These are phyloP conservation scores for Aspergillus nidulans DNA, from an alignment of 495 filamentous ascomycete genomes.

Conservation along the genomic window DNA sequence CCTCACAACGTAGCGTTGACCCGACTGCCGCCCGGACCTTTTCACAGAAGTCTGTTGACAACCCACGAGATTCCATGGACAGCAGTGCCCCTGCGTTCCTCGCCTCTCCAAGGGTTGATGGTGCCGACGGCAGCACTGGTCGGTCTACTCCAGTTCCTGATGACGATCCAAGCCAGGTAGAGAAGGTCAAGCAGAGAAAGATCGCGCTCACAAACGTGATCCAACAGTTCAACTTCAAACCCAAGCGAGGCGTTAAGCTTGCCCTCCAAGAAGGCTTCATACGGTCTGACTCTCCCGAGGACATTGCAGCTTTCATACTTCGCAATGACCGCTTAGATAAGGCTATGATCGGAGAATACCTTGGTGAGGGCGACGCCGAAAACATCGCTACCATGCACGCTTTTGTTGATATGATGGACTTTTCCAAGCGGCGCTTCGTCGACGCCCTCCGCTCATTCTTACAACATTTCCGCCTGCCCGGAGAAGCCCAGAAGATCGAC, in stretches of 20 bases:
- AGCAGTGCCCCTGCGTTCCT: slow-evolving; percentile 48
- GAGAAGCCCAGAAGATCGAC: slow-evolving; percentile 99
- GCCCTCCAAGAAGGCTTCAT: slow-evolving; percentile 85
- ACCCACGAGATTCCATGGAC: slow-evolving; percentile 78
- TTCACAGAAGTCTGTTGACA: slow-evolving; percentile 62
- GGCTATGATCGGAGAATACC: slow-evolving; percentile 85
- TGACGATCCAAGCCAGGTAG: slow-evolving; percentile 87
- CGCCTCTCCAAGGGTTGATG: slow-evolving; percentile 45
- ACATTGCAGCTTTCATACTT: slow-evolving; percentile 81
- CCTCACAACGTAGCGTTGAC: slow-evolving; percentile 67
- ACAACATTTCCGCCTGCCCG: slow-evolving; percentile 90
- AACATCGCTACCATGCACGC: slow-evolving; percentile 98
- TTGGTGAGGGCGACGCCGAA: slow-evolving; percentile 86
- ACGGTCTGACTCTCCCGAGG: slow-evolving; percentile 63
- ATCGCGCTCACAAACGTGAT: slow-evolving; percentile 85
- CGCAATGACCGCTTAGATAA: slow-evolving; percentile 77
- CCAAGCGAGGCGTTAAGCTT: slow-evolving; percentile 86
- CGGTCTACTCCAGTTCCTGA: slow-evolving; percentile 72
- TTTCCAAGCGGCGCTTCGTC: slow-evolving; percentile 87
- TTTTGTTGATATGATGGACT: slow-evolving; percentile 95
- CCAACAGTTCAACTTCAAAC: slow-evolving; percentile 96
- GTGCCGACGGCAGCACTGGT: slow-evolving; percentile 55
- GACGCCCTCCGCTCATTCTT: slow-evolving; percentile 87
- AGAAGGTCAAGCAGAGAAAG: slow-evolving; percentile 90
- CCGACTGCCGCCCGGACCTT: slow-evolving; percentile 50